These are phyloP conservation scores for Anthostomella pinea DNA, from an alignment of 2,329 filamentous ascomycete species.

Conservation along the genomic window DNA sequence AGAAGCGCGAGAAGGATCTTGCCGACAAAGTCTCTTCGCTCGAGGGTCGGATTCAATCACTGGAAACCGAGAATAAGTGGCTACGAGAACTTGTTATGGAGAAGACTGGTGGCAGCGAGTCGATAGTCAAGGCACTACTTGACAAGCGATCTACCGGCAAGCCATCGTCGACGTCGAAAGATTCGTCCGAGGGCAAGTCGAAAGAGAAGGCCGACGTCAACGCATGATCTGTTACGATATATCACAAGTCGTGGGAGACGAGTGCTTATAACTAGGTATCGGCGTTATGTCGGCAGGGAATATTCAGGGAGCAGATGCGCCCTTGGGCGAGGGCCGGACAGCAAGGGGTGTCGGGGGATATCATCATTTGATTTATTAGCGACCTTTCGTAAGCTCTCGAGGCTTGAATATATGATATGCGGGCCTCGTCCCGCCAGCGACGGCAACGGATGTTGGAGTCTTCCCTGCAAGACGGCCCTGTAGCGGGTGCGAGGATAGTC, in stretches of 20 bases:
- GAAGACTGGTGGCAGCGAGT: conserved; percentile 66
- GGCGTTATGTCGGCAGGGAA: too few species aligned
- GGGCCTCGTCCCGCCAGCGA: too few species aligned
- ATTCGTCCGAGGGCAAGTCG: conserved; percentile 14
- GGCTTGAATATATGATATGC: too few species aligned
- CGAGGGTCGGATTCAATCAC: conserved; percentile 66
- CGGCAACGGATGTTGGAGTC: too few species aligned
- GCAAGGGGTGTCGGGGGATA: too few species aligned
- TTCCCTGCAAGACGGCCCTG: too few species aligned
- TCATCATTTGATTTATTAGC: too few species aligned
- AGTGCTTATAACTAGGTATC: too few species aligned
- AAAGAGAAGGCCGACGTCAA: conserved; percentile 9
- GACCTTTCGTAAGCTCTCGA: too few species aligned
- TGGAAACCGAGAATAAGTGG: conserved; percentile 52
- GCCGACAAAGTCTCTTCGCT: conserved; percentile 72
- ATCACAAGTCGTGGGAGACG: background rate
- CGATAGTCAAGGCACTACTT: conserved; percentile 48
- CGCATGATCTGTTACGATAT: background rate
- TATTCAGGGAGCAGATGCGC: too few species aligned
- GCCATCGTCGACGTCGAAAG: conserved; percentile 26
- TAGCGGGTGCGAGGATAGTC: too few species aligned
- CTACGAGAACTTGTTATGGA: conserved; percentile 69
- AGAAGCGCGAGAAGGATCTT: conserved; percentile 79
- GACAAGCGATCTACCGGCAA: conserved; percentile 47
- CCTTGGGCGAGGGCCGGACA: too few species aligned